A percentile compares a stretch with the other conserved stretches of the same genome.
Conservation (phyloP, 2,329 filamentous ascomycete species). For the Periconia macrospinosa region DNA sequence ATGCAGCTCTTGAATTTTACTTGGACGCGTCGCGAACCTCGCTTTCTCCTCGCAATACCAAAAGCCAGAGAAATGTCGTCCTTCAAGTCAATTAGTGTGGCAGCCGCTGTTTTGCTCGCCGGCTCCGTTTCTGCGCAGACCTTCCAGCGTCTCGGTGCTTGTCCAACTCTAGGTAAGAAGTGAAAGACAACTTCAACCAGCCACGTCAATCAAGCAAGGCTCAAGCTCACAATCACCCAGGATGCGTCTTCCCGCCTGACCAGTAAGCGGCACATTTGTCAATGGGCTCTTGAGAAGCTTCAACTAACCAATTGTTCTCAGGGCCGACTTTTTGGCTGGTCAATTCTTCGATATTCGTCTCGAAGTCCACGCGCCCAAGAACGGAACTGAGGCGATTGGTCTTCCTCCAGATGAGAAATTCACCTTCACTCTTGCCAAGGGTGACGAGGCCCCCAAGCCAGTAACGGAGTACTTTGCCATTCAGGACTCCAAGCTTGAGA, state of each 20-base stretch:
- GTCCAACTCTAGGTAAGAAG: slow-evolving; percentile 60
- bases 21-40: slow-evolving; percentile 9
- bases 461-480: slow-evolving; percentile 70
- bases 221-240: too few species aligned
- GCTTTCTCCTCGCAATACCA: not conserved
- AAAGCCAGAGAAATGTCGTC: slow-evolving; percentile 33
- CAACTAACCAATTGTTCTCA: slow-evolving; percentile 23
- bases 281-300: slow-evolving; percentile 6
- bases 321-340: slow-evolving; percentile 78
- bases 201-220: slow-evolving; percentile 16
- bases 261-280: slow-evolving; percentile 45
- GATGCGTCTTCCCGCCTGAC: slow-evolving; percentile 60
- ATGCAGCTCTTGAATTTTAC: slow-evolving; percentile 13
- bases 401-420: slow-evolving; percentile 73
- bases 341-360: slow-evolving; percentile 84
- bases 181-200: slow-evolving; percentile 14
- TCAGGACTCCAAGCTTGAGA: slow-evolving; percentile 72
- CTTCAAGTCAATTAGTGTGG: slow-evolving; percentile 27
- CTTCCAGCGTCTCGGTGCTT: slow-evolving; percentile 59
- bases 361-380: slow-evolving; percentile 78
- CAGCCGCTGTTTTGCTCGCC: slow-evolving; percentile 28
- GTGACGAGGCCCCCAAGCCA: slow-evolving; percentile 56
- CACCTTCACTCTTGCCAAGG: slow-evolving; percentile 72
- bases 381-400: slow-evolving; percentile 77
- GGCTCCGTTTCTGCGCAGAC: slow-evolving; percentile 50